Evolutionary conservation across 2,329 filamentous ascomycete genomes (phyloP), one percentile per base, ranked within the genome.

Genomic region (Hymenoscyphus fraxineus): DNA sequence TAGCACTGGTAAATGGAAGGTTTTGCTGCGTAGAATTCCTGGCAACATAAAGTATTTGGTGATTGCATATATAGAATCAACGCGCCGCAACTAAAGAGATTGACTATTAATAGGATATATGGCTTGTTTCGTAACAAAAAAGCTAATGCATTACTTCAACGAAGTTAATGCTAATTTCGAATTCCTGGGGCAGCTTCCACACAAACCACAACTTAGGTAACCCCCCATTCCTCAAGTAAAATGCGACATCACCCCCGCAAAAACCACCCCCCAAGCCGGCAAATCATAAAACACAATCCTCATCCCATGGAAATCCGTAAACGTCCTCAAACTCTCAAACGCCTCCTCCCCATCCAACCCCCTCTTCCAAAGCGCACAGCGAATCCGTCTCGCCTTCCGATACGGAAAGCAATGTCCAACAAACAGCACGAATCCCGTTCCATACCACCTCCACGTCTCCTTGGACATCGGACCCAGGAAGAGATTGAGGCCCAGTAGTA

Each of bases 161-260:
- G 27, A 27, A 27, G 27, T 27, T 27, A 3, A 27, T 27, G 27
- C 27, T 27, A 27, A 3, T 2, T 27, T n/a, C n/a, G n/a, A n/a
- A n/a, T n/a, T 27, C 3, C 27, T 1, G 27, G 27, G 27, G 27
- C 27, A 7, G 19, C 41, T 19, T n/a, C 10, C 3, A 47, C n/a
- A 9, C 5, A 16, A 6, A 19, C 4, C 41, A 19, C 27, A 67
- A 65, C 31, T 56, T 55, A 4, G 65, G 58, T 9, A 47, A 68
- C 9, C 27, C 27, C 27, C 2, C 27, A 2, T 27, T 68, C 41
- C 67, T 67, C 59, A 68, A 66, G 40, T 60, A 58, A 57, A 57
- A 15, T 57, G 54, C 4, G 54, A 57, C 5, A 57, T 4, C 22
- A 51, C 59, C 13, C 31, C 58, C 7, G 13, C 32, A 59, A 59